Conservation (phyloP, 2,329 filamentous ascomycete species). For the Aspergillus sp. region DNA sequence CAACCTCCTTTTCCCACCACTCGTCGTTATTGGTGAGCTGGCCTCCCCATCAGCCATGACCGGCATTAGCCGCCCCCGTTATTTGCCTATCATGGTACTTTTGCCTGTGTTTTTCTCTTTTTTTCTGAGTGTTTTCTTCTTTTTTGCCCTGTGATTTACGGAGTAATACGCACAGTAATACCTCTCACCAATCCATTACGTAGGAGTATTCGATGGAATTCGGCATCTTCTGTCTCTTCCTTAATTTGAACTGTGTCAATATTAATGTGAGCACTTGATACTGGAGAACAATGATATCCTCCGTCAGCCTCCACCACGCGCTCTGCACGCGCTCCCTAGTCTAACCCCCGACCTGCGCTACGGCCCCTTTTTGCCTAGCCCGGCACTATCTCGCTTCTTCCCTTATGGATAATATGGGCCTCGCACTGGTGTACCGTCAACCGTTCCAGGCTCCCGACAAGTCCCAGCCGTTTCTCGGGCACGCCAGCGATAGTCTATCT, state of each 20-base stretch:
- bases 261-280: background rate
- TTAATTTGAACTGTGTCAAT: background rate
- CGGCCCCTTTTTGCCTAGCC: conserved; percentile 32
- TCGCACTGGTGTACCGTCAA: conserved; percentile 7
- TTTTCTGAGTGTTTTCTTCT: background rate
- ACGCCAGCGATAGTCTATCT: conserved; percentile 30
- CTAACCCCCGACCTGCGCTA: conserved; percentile 35
- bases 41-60: conserved; percentile 11
- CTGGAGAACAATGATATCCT: background rate
- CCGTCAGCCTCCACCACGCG: conserved; percentile 18
- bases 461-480: conserved; percentile 30
- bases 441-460: conserved; percentile 18
- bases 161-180: too few relatives aligned
- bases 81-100: conserved; percentile 7
- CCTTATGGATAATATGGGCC: conserved; percentile 3
- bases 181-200: too few relatives aligned
- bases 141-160: too few relatives aligned
- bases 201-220: too few relatives aligned
- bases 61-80: conserved; percentile 27
- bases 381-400: conserved; percentile 23
- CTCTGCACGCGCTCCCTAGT: conserved; percentile 22
- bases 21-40: background rate
- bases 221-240: too few relatives aligned
- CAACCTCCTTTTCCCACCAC: conserved; percentile 15
- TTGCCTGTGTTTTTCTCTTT: background rate